phyloP scores from a whole-genome alignment of 2,329 filamentous ascomycete species.

The Dactylella cylindrospora region DNA sequence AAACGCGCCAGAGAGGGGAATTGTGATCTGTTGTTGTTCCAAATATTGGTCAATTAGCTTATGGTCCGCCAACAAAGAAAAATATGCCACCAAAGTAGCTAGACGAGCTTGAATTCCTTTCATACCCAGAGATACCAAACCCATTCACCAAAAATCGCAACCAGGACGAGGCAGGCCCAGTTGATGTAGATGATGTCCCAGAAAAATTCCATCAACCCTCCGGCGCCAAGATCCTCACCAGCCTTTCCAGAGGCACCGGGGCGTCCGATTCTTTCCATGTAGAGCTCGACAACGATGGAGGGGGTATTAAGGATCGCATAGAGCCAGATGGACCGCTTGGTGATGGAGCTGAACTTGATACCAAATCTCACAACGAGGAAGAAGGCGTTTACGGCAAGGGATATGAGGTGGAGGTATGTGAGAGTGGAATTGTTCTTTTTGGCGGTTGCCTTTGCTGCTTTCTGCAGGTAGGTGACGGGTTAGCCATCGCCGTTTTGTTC shows the following conservation, averaged over 20 bases:
- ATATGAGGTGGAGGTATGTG: constrained; percentile 77
- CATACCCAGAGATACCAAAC: constrained; percentile 66
- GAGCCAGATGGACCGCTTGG: constrained; percentile 56
- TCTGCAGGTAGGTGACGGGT: constrained; percentile 39
- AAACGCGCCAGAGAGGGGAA: constrained; percentile 57
- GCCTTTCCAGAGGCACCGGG: constrained; percentile 60
- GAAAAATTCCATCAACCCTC: constrained; percentile 94
- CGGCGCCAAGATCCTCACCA: constrained; percentile 84
- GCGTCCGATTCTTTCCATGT: constrained; percentile 80
- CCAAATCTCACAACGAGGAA: constrained; percentile 73
- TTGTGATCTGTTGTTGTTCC: constrained; percentile 48
- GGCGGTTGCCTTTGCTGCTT: constrained; percentile 60
- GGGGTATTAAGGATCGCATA: constrained; percentile 75
- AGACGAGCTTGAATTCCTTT: neutral
- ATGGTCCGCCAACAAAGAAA: neutral
- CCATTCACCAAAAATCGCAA: constrained; percentile 76
- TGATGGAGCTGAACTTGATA: constrained; percentile 57
- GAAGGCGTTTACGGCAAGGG: constrained; percentile 68
- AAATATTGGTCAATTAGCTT: neutral
- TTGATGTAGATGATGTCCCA: constrained; percentile 97
- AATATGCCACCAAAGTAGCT: constrained; percentile 2
- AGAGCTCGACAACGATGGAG: constrained; percentile 75
- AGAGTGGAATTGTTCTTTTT: constrained; percentile 76
- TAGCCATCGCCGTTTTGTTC: neutral
- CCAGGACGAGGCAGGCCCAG: constrained; percentile 73